phyloP scores from a whole-genome alignment of 192 early-diverging fungal genomes.

The Coemansia sp. region DNA sequence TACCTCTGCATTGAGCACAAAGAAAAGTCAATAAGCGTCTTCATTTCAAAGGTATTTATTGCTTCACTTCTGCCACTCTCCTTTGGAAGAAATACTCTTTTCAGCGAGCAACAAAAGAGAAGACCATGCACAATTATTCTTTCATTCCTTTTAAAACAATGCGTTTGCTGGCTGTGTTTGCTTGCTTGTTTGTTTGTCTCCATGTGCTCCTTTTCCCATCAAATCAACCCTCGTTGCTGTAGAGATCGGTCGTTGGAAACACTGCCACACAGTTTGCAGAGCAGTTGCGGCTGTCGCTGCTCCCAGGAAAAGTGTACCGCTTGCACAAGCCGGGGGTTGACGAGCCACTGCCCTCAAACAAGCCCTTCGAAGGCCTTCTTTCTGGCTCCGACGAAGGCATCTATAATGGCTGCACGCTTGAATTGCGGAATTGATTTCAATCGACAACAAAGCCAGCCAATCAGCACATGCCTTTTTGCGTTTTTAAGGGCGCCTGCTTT shows the following conservation, averaged over 20 bases:
- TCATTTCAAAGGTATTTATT: constrained; percentile 27
- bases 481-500: neutral
- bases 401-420: constrained; percentile 42
- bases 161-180: neutral
- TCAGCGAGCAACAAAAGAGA: neutral
- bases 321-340: constrained; percentile 10
- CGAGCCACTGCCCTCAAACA: constrained; percentile 26
- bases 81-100: neutral
- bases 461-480: neutral
- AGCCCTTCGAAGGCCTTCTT: constrained; percentile 19
- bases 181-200: neutral
- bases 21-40: constrained; percentile 21
- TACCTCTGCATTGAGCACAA: constrained; percentile 30
- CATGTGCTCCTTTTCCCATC: neutral
- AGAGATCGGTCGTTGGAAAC: constrained; percentile 32
- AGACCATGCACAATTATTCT: neutral
- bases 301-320: constrained; percentile 22
- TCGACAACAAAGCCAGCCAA: constrained; percentile 2
- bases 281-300: constrained; percentile 24
- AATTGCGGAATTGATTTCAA: constrained; percentile 12
- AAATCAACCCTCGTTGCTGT: neutral
- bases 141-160: neutral
- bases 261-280: constrained; percentile 33
- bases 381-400: neutral
- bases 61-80: neutral